A percentile compares a stretch with the other conserved stretches of the same genome.
Conservation (phyloP, 2,329 filamentous ascomycete genomes). For the Fusarium illudens region DNA sequence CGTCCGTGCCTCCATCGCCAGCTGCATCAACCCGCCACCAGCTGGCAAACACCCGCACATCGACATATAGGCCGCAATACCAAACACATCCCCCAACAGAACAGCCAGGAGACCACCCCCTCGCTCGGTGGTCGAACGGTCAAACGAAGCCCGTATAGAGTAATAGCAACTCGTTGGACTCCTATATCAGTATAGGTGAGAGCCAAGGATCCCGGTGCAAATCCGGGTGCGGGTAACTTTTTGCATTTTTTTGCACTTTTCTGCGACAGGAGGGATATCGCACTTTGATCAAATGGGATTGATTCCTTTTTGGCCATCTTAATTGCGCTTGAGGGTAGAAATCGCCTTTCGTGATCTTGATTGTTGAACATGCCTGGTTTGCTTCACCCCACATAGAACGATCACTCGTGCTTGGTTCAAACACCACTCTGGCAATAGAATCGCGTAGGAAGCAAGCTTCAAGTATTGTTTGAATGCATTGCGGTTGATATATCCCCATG, state of each 20-base stretch:
- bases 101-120: background rate
- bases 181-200: slow-evolving; percentile 43
- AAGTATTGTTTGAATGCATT: background rate
- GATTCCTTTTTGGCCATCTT: background rate
- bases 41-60: slow-evolving; percentile 19
- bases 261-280: background rate
- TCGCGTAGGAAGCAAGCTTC: background rate
- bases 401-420: background rate
- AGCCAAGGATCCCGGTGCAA: slow-evolving; percentile 51
- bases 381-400: background rate
- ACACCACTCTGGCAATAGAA: background rate
- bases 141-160: slow-evolving; percentile 45
- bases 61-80: slow-evolving; percentile 24
- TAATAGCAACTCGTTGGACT: slow-evolving; percentile 51
- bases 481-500: background rate
- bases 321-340: background rate
- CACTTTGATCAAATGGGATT: too few relatives aligned
- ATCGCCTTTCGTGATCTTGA: background rate
- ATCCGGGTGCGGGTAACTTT: slow-evolving; percentile 46
- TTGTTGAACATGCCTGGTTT: background rate
- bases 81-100: slow-evolving; percentile 22
- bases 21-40: slow-evolving; percentile 27
- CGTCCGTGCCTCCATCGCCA: slow-evolving; percentile 11
- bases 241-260: slow-evolving; percentile 15
- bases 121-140: slow-evolving; percentile 37